A percentile compares a stretch with the other conserved stretches of the same genome.
Conservation (phyloP, 305 asterid species). For the Stenogyne calaminthoides region DNA sequence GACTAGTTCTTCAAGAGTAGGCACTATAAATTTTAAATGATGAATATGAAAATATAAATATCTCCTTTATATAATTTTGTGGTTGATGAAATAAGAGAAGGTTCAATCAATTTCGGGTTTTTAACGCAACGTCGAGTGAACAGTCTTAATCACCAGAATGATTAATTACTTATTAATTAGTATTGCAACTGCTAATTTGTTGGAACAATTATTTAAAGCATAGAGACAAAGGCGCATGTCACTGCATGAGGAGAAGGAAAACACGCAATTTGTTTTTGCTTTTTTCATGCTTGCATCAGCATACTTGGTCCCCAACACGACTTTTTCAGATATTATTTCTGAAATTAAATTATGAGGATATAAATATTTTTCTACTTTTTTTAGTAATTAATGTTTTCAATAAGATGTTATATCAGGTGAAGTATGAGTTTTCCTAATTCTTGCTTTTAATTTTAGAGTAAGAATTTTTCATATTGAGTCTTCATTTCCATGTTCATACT, state of each 20-base stretch:
- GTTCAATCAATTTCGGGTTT: background rate
- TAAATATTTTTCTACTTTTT: too few relatives aligned
- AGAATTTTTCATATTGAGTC: background rate
- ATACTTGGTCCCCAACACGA: conserved; percentile 9
- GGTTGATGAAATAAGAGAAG: too few relatives aligned
- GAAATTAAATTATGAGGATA: background rate
- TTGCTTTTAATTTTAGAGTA: background rate
- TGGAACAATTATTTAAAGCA: conserved; percentile 26
- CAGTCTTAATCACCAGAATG: conserved; percentile 2
- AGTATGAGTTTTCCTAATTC: background rate
- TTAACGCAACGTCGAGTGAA: background rate
- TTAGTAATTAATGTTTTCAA: too few relatives aligned
- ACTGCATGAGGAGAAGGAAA: conserved; percentile 13
- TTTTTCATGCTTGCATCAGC: background rate
- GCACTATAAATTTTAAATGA: too few relatives aligned
- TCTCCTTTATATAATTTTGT: too few relatives aligned
- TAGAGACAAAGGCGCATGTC: conserved; percentile 19
- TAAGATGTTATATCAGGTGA: background rate
- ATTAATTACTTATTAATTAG: background rate
- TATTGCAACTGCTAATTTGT: conserved; percentile 24
- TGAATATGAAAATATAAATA: too few relatives aligned
- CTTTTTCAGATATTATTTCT: background rate
- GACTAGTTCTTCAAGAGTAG: too few relatives aligned
- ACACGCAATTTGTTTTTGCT: conserved; percentile 4
- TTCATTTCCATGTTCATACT: background rate